phyloP scores from a whole-genome alignment of 2,329 filamentous ascomycete species.

The Metarhizium brunneum region DNA sequence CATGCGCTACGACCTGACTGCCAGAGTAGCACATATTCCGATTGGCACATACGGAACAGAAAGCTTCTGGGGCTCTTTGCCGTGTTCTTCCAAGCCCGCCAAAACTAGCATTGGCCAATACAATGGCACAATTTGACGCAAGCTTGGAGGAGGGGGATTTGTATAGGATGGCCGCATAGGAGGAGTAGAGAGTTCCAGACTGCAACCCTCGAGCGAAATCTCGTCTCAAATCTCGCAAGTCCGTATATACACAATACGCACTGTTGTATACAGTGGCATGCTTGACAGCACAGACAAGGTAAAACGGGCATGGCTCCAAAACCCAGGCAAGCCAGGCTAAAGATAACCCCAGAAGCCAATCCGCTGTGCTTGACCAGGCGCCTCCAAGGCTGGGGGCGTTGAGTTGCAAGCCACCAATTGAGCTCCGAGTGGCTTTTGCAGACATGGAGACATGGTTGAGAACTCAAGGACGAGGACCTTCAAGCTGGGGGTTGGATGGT shows the following conservation, averaged over 20 bases:
- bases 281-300: neutral
- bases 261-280: neutral
- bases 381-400: neutral
- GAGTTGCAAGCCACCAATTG: neutral
- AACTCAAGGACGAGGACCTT: neutral
- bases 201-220: neutral
- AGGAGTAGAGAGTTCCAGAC: neutral
- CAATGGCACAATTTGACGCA: neutral
- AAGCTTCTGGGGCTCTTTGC: neutral
- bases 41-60: neutral
- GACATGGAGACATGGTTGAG: neutral
- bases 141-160: neutral
- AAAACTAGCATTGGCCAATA: neutral
- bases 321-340: neutral
- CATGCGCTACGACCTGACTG: neutral
- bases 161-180: neutral
- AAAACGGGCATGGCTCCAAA: neutral
- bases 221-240: neutral
- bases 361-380: neutral
- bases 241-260: neutral
- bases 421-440: neutral
- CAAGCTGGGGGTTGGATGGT: neutral
- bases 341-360: slow-evolving; percentile 1
- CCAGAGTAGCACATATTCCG: neutral
- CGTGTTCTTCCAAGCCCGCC: neutral